A percentile compares a stretch with the other conserved stretches of the same genome.
These are phyloP conservation scores for Candida boleticola DNA, from an alignment of 805 yeast species.

Conservation along the genomic window DNA sequence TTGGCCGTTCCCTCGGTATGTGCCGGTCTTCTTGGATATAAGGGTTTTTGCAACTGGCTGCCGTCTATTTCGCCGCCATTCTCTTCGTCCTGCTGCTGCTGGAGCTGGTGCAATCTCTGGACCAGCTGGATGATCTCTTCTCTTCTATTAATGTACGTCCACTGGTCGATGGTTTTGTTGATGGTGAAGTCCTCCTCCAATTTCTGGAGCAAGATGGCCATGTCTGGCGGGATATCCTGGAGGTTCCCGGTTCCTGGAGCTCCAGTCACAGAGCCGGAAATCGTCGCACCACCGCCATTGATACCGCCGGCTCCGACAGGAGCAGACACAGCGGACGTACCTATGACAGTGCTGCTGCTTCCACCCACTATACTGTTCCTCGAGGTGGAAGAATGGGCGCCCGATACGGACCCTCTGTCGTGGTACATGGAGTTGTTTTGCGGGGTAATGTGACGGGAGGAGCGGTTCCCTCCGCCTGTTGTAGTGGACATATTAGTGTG, in stretches of 20 bases:
- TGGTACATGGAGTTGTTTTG: conserved; percentile 8
- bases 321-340: conserved; percentile 8
- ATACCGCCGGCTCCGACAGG: background rate
- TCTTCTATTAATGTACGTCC: conserved; percentile 45
- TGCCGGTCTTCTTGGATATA: conserved; percentile 54
- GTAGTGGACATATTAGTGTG: background rate
- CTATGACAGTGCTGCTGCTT: conserved; percentile 9
- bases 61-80: background rate
- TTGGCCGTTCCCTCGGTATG: conserved; percentile 14
- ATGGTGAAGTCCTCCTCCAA: conserved; percentile 42
- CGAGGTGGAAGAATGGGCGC: conserved; percentile 19
- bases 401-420: conserved; percentile 21
- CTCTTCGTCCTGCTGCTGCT: conserved; percentile 25
- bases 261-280: background rate
- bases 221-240: conserved; percentile 45
- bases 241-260: conserved; percentile 11
- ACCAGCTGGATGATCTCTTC: conserved; percentile 43
- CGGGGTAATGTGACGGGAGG: background rate
- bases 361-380: conserved; percentile 14
- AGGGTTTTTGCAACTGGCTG: conserved; percentile 48
- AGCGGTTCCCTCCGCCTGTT: conserved; percentile 1
- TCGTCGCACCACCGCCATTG: background rate
- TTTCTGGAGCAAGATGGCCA: conserved; percentile 40
- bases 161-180: conserved; percentile 42
- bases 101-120: conserved; percentile 32